These are phyloP conservation scores for Eucommia ulmoides DNA, from an alignment of 257 asterid genomes.

Conservation along the genomic window DNA sequence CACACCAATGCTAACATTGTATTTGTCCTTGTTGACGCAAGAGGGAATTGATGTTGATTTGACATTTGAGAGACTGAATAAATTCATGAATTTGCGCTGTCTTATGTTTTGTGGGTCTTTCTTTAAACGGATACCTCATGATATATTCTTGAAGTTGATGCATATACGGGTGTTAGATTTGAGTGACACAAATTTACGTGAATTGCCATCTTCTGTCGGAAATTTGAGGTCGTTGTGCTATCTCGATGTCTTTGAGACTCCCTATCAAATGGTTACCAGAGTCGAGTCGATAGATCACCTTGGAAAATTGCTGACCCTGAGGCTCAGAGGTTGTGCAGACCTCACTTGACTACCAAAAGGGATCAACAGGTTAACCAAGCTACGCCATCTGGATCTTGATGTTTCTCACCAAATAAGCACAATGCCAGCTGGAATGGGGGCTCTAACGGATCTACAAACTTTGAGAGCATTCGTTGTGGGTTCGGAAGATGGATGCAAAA, in stretches of 20 bases:
- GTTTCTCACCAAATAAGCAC: conserved; percentile 16
- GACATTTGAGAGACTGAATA: conserved; percentile 13
- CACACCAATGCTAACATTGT: conserved; percentile 7
- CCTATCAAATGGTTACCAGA: conserved; percentile 18
- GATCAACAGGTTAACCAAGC: conserved; percentile 15
- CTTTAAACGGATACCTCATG: conserved; percentile 14
- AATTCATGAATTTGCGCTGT: conserved; percentile 22
- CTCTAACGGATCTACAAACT: conserved; percentile 25
- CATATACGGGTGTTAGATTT: conserved; percentile 25
- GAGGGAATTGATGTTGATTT: conserved; percentile 11
- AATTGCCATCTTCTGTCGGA: conserved; percentile 27
- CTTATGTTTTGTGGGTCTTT: neutral
- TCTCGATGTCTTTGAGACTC: conserved; percentile 27
- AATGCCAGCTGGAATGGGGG: conserved; percentile 36
- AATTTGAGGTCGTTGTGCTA: conserved; percentile 21
- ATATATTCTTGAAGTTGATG: conserved; percentile 15
- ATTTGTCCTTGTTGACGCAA: conserved; percentile 22
- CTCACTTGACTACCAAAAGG: conserved; percentile 22
- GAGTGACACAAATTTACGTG: conserved; percentile 21
- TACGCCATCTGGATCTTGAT: conserved; percentile 34
- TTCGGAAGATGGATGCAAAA: conserved; percentile 22
- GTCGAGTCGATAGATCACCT: conserved; percentile 22
- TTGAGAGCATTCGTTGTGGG: conserved; percentile 35
- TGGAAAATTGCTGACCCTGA: conserved; percentile 23
- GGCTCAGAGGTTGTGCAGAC: conserved; percentile 19